These are phyloP conservation scores for Eucalyptus microcorys DNA, from an alignment of 345 rosid species.

Conservation along the genomic window DNA sequence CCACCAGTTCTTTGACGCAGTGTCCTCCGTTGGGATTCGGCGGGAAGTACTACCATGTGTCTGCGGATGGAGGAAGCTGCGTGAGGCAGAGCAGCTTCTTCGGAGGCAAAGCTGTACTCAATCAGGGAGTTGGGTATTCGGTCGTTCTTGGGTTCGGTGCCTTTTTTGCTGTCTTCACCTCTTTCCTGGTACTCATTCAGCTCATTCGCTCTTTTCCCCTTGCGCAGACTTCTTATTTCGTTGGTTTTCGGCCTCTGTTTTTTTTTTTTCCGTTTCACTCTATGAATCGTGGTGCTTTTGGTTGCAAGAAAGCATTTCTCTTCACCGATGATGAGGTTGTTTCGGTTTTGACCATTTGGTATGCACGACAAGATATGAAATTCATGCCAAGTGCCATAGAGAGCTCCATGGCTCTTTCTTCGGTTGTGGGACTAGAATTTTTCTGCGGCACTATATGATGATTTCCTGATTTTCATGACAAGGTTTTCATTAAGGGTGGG, in stretches of 20 bases:
- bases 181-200: slow-evolving; percentile 39
- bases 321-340: neutral
- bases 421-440: neutral
- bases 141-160: slow-evolving; percentile 87
- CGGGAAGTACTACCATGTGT: slow-evolving; percentile 41
- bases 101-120: slow-evolving; percentile 44
- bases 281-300: neutral
- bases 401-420: neutral
- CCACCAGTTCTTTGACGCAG: neutral
- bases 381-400: neutral
- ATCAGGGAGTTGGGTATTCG: slow-evolving; percentile 76
- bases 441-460: neutral
- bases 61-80: slow-evolving; percentile 24
- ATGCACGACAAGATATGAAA: no score
- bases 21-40: slow-evolving; percentile 79
- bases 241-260: neutral
- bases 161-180: slow-evolving; percentile 81
- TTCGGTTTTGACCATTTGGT: neutral
- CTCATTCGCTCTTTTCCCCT: neutral
- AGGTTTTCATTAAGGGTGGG: neutral
- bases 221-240: neutral
- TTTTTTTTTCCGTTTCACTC: neutral
- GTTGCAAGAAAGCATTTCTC: neutral
- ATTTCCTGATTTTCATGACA: neutral
- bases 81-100: slow-evolving; percentile 66